Conservation (phyloP, 2,329 filamentous ascomycete genomes). For the Chrysoporthe cubensis region DNA sequence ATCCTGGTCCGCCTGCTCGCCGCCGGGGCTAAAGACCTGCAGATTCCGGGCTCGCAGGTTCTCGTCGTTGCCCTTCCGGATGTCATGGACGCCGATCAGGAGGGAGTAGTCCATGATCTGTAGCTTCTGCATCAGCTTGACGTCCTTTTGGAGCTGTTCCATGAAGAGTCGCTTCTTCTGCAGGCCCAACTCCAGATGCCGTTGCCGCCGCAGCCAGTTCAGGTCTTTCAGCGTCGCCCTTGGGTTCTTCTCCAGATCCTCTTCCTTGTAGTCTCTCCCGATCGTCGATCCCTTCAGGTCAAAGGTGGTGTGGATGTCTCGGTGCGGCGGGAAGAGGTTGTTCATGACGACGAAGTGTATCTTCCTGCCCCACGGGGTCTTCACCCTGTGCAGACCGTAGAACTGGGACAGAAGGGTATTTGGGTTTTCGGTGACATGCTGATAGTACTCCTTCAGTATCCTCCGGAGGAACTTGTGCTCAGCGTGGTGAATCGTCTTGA, state of each 20-base stretch:
- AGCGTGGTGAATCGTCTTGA: constrained; percentile 97
- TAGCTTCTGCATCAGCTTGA: constrained; percentile 80
- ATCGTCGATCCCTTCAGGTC: constrained; percentile 96
- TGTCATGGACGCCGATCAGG: constrained; percentile 90
- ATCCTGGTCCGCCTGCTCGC: constrained; percentile 61
- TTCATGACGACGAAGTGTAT: constrained; percentile 99
- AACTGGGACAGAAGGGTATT: constrained; percentile 98
- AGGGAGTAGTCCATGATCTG: constrained; percentile 99
- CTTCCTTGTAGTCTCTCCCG: constrained; percentile 87
- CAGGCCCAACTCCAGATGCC: constrained; percentile 85
- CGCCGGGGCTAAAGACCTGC: constrained; percentile 90
- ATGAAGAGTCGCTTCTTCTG: constrained; percentile 88
- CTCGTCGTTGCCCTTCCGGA: constrained; percentile 90
- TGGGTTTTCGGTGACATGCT: constrained; percentile 85
- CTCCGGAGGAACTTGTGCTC: constrained; percentile 88
- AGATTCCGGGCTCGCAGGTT: constrained; percentile 88
- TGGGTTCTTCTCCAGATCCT: constrained; percentile 85
- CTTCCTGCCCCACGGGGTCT: constrained; percentile 97
- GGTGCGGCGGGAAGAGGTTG: constrained; percentile 95
- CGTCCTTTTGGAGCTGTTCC: constrained; percentile 85
- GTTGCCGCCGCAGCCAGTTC: constrained; percentile 88
- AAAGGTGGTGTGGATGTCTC: constrained; percentile 96
- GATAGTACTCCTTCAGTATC: constrained; percentile 89
- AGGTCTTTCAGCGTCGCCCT: constrained; percentile 93
- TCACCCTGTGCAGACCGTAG: constrained; percentile 94